Base-by-base conservation (phyloP, 805 yeast genomes). In the Scheffersomyces coipomensis region DNA sequence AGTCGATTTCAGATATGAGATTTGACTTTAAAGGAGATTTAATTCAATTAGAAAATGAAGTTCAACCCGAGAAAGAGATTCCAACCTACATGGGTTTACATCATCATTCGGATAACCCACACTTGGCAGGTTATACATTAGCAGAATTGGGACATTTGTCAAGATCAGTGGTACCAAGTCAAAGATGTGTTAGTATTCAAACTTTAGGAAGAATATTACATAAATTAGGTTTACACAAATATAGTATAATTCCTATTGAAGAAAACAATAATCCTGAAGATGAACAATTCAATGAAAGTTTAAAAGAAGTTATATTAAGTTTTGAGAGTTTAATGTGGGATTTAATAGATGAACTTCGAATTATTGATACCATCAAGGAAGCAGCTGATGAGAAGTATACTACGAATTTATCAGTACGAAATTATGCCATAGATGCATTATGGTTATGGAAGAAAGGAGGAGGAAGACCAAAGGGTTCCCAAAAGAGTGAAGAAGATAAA, bases 61-160 rank as follows among this genome's bases (percentile, higher is more conserved):
- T 43, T 5, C 18, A 40, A 3, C 39, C 44, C 12, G 38, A 41
- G 7, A 33, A 41, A 3, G 45, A 45, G 6, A 60, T 78, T 5
- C 79, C 85, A 2, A 71, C 83, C 0, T 66, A 71, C 29, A 56
- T 75, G 29, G 99, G 96, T 0, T 73, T 93, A 19, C 97, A 88
- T 53, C 98, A 93, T 58, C 99, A 93, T 60, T 76, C 97, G 0
- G 88, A 84, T 9, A 81, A 84, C 34, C 97, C 98, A 0, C 81
- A 82, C 33, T 69, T 90, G 37, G 96, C 98, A 0, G 99, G 99
- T 0, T 93, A 93, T 59, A 90, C 97, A 0, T 57, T 93, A 18
- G 70, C 78, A 0, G 99, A 93, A 56, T 69, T 93, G 37, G 83
- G 85, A 1, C 93, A 85, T 49, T 72, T 88, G 34, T 66, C 89